Conservation (phyloP, 345 rosid species). For the Citrus hindsii region DNA sequence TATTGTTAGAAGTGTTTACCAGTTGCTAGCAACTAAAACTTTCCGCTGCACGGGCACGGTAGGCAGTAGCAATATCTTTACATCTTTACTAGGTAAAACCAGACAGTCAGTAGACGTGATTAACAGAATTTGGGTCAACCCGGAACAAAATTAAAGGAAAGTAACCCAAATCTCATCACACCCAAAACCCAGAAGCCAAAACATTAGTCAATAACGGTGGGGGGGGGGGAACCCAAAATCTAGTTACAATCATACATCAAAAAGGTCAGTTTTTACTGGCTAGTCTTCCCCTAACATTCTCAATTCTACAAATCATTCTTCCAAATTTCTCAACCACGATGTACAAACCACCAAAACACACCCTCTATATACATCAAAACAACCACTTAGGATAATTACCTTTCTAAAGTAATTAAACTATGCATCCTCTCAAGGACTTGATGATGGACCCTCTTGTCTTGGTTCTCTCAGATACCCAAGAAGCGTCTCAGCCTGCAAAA, state of each 20-base stretch:
- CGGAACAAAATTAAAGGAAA: slow-evolving; percentile 23
- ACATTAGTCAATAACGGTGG: neutral
- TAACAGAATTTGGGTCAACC: slow-evolving; percentile 23
- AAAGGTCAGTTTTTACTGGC: slow-evolving; percentile 34
- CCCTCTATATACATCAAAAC: slow-evolving; percentile 46
- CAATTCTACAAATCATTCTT: slow-evolving; percentile 17
- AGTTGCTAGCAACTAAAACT: too few species aligned
- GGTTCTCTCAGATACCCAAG: slow-evolving; percentile 72
- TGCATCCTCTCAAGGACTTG: slow-evolving; percentile 40
- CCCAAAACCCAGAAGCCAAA: slow-evolving; percentile 21
- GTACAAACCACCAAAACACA: slow-evolving; percentile 48
- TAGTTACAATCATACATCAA: slow-evolving; percentile 37
- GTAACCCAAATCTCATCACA: slow-evolving; percentile 28
- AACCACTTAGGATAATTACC: slow-evolving; percentile 21
- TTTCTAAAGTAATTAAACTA: slow-evolving; percentile 7
- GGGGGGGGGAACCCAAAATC: slow-evolving; percentile 15
- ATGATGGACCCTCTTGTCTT: slow-evolving; percentile 54
- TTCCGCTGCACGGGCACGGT: too few species aligned
- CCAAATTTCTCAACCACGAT: slow-evolving; percentile 38
- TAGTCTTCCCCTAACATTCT: slow-evolving; percentile 1
- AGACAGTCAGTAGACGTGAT: slow-evolving; percentile 18
- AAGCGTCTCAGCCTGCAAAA: slow-evolving; percentile 84
- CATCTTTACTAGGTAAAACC: slow-evolving; percentile 21
- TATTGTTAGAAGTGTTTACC: neutral
- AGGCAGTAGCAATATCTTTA: slow-evolving; percentile 3